Evolutionary conservation across 106 monocot genomes (phyloP), one percentile per base, ranked within the genome.

Genomic region (Acorus gramineus): DNA sequence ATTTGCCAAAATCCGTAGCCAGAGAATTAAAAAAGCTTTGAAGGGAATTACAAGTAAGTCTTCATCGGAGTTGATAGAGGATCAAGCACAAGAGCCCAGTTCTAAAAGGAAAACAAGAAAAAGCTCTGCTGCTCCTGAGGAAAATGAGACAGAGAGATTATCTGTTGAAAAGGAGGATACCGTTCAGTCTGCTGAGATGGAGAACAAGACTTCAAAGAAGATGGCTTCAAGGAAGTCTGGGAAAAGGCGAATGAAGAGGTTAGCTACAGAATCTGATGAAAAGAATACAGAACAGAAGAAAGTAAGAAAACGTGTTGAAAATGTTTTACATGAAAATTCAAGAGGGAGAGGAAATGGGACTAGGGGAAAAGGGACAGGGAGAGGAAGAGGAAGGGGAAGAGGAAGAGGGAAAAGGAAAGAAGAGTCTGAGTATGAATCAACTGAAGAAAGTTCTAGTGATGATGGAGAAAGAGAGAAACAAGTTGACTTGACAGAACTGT

Each of bases 1-100:
- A 66, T 96, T 96, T 83, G 95, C 95, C 14, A 96, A 91, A 83
- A 83, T 96, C 55, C 84, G 90, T 11, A 96, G 95, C 67, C 74
- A 96, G 59, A 70, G 95, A 50, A 96, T 96, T 47, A 96, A 91
- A 71, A 90, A 82, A 73, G 95, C 95, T 46, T 64, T 96, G 8
- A 91, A 90, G 74, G 95, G 95, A 67, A 96, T 96, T 58, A 83
- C 85, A 54, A 85, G 90, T 43, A 72, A 50, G 54, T 47, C 48
- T 66, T 80, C 86, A 64, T 42, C 63, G 14, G 87, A 74, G 42
- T 71, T 90, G 56, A 61, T 52, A 55, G 71, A 60, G 66, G 85
- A 76, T 57, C 54, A 61, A 69, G 69, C 7, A 8, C 61, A 66
- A 56, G 78, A 72, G 4, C 53, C 56, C 44, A 59, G 49, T 47